A percentile compares a stretch with the other conserved stretches of the same genome.
phyloP scores from a whole-genome alignment of 306 rosid genomes.

The Astragalus glycyphyllos region DNA sequence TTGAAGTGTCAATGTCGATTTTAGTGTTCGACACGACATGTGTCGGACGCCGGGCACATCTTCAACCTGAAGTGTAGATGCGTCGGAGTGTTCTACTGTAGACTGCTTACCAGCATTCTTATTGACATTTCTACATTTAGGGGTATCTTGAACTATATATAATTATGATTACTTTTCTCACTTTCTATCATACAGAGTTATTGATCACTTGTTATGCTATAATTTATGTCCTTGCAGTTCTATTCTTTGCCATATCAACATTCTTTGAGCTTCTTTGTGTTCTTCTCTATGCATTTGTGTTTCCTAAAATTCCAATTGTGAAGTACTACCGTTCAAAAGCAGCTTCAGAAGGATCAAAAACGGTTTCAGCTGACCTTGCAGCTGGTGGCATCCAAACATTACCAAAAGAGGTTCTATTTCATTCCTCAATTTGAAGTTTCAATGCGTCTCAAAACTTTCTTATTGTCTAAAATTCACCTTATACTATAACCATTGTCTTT shows the following conservation, averaged over 20 bases:
- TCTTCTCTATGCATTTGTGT: conserved; percentile 68
- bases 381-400: conserved; percentile 77
- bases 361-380: conserved; percentile 88
- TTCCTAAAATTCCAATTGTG: conserved; percentile 81
- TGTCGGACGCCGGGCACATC: too few species aligned
- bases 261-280: conserved; percentile 82
- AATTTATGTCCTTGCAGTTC: conserved; percentile 57
- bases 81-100: background rate
- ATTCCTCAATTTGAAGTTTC: background rate
- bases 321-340: conserved; percentile 87
- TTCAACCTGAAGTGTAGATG: too few species aligned
- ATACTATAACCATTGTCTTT: background rate
- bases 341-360: conserved; percentile 88
- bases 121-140: background rate
- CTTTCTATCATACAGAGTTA: too few species aligned
- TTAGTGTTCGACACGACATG: too few species aligned
- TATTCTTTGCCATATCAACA: conserved; percentile 81
- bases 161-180: too few species aligned
- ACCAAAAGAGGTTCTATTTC: conserved; percentile 44
- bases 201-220: too few species aligned
- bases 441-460: background rate
- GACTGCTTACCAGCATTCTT: background rate
- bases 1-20: too few species aligned
- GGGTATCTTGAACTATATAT: too few species aligned
- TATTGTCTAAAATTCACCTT: background rate